These are phyloP conservation scores for Kluyveromyces aestuarii DNA, from an alignment of 805 yeast species.

Conservation along the genomic window DNA sequence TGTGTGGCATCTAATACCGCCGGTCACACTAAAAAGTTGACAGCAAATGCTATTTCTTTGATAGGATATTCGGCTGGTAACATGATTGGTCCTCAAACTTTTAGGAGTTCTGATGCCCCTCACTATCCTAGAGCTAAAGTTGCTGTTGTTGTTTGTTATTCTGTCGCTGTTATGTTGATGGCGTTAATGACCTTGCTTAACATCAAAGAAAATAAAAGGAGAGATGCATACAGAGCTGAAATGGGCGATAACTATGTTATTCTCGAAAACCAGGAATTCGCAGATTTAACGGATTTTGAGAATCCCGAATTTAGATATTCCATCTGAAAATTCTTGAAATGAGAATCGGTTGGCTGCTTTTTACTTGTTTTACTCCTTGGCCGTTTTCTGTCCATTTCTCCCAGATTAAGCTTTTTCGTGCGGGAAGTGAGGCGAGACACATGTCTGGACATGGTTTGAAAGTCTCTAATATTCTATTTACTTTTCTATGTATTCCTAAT, in stretches of 20 bases:
- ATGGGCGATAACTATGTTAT: conserved; percentile 16
- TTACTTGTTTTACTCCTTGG: too few species aligned
- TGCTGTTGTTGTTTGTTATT: conserved; percentile 41
- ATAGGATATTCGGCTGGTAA: conserved; percentile 62
- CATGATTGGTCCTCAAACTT: conserved; percentile 67
- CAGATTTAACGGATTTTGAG: conserved; percentile 36
- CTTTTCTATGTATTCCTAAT: too few species aligned
- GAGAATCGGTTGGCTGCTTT: too few species aligned
- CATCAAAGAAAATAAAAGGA: conserved; percentile 33
- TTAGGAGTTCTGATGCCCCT: conserved; percentile 50
- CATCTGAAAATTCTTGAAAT: conserved; percentile 6
- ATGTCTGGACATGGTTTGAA: too few species aligned
- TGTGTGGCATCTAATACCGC: conserved; percentile 44
- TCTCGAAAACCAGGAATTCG: conserved; percentile 22
- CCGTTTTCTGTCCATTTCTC: too few species aligned
- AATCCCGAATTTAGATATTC: conserved; percentile 35
- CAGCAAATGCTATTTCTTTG: conserved; percentile 48
- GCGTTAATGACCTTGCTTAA: conserved; percentile 23
- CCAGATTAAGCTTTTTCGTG: too few species aligned
- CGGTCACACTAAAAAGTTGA: conserved; percentile 66
- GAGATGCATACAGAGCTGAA: conserved; percentile 29
- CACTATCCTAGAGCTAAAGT: conserved; percentile 46
- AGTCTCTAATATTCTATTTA: too few species aligned
- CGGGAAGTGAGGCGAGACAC: too few species aligned
- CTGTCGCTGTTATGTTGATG: conserved; percentile 31